Evolutionary conservation across 1,284 basidiomycete species (phyloP), one percentile per base, ranked within the genome.

Genomic region (Apiotrichum gracile): DNA sequence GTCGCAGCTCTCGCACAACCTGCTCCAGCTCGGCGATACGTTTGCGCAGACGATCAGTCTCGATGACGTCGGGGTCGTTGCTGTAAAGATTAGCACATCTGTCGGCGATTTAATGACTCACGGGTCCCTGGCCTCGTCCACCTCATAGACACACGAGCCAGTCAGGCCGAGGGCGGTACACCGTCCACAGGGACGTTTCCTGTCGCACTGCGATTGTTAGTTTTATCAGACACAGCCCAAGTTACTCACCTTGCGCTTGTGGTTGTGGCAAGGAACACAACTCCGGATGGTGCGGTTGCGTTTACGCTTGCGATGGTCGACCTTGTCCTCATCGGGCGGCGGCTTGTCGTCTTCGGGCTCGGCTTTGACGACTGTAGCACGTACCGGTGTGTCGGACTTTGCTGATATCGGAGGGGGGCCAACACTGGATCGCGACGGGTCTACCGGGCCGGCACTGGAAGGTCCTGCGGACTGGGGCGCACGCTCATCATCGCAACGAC

Each of bases 231-330:
- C 13, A 43, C n/a, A 31, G 19, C n/a, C n/a, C n/a, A n/a, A n/a
- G n/a, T n/a, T 33, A 70, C 80, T 57, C 58, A 89, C 88, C 81
- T 91, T 92, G 66, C 89, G 80, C 77, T 92, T 92, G 52, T 90
- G 91, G 46, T 88, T 90, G 74, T 92, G 90, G 75, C 89, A 93
- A 65, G 91, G 91, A 52, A 93, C 80, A 70, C 89, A 93, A 22
- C 82, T 83, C 77, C 91, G 85, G 8, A 89, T 91, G 37, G 88
- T 91, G 67, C 90, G 80, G 77, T 93, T 92, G 66, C 89, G 81
- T 68, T 89, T 81, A 55, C 80, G 73, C 60, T 81, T 82, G 52
- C 80, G 74, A 57, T 81, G 79, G 61, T 81, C 80, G 35, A 76
- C 70, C 48, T 78, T 71, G 34, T 63, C 63, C 12, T 70, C 66